These are phyloP conservation scores for Pichia inconspicua DNA, from an alignment of 1,139 yeast genomes.

Conservation along the genomic window DNA sequence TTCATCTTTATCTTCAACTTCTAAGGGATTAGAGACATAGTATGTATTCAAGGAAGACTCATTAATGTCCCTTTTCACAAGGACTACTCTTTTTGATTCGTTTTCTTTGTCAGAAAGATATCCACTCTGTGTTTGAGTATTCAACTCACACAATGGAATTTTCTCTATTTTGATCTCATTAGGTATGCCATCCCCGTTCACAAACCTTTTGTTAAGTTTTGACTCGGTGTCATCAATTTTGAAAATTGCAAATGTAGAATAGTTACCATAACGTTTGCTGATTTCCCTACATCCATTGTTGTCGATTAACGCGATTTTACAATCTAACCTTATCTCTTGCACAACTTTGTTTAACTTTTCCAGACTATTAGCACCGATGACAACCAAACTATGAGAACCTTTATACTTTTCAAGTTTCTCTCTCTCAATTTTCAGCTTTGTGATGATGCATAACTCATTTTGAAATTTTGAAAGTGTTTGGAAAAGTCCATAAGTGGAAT, in stretches of 20 bases:
- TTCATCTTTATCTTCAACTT: neutral
- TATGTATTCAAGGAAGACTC: neutral
- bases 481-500: slow-evolving; percentile 9
- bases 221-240: slow-evolving; percentile 6
- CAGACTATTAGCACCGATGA: slow-evolving; percentile 17
- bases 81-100: neutral
- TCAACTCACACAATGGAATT: neutral
- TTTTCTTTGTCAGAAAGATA: slow-evolving; percentile 1
- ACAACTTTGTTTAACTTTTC: slow-evolving; percentile 11
- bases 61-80: slow-evolving; percentile 2
- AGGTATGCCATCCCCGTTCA: slow-evolving; percentile 1
- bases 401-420: neutral
- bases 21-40: slow-evolving; percentile 1
- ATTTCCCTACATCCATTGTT: slow-evolving; percentile 11
- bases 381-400: slow-evolving; percentile 9
- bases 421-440: slow-evolving; percentile 12
- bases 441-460: slow-evolving; percentile 16
- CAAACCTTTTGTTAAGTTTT: slow-evolving; percentile 6
- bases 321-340: slow-evolving; percentile 7
- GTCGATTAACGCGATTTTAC: slow-evolving; percentile 16
- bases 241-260: slow-evolving; percentile 15
- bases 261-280: slow-evolving; percentile 12
- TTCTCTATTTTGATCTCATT: slow-evolving; percentile 1
- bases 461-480: slow-evolving; percentile 12
- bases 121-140: neutral